phyloP scores from a whole-genome alignment of 208 protist genomes.

The Kentomonas sorsogonicus region DNA sequence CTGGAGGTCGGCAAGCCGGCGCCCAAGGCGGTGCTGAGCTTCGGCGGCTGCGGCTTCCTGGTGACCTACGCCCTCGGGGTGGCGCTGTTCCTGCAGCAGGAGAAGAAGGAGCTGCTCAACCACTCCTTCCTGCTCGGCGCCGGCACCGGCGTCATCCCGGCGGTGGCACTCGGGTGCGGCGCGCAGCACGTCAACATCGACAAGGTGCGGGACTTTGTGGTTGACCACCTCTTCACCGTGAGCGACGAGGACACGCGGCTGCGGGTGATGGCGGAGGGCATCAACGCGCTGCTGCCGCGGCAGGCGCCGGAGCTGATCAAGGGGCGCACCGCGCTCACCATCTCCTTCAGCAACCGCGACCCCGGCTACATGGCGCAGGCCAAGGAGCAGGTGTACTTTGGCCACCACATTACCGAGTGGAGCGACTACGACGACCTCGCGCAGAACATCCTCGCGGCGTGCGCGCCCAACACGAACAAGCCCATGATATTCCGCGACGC shows the following conservation, averaged over 20 bases:
- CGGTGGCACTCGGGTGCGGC: slow-evolving; percentile 75
- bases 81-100: slow-evolving; percentile 81
- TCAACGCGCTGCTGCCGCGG: slow-evolving; percentile 69
- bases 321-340: slow-evolving; percentile 76
- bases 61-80: slow-evolving; percentile 87
- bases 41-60: slow-evolving; percentile 82
- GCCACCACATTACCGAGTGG: slow-evolving; percentile 85
- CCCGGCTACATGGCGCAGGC: slow-evolving; percentile 77
- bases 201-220: slow-evolving; percentile 70
- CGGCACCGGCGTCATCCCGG: slow-evolving; percentile 73
- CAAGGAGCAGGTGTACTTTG: slow-evolving; percentile 82
- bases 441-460: slow-evolving; percentile 80
- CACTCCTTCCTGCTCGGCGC: slow-evolving; percentile 78
- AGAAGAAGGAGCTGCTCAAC: slow-evolving; percentile 68
- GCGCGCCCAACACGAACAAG: slow-evolving; percentile 76
- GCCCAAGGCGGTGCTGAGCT: slow-evolving; percentile 80
- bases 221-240: slow-evolving; percentile 73
- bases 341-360: slow-evolving; percentile 82
- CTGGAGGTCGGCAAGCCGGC: slow-evolving; percentile 77
- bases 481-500: slow-evolving; percentile 83
- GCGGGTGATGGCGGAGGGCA: slow-evolving; percentile 54
- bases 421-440: slow-evolving; percentile 62
- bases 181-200: slow-evolving; percentile 65
- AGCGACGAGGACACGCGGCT: slow-evolving; percentile 72
- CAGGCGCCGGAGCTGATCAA: slow-evolving; percentile 69